Percentiles rank a stretch among this genome's conserved stretches.
Evolutionary conservation across 1,284 basidiomycete genomes (phyloP).

Genomic region (Naganishia cerealis): DNA sequence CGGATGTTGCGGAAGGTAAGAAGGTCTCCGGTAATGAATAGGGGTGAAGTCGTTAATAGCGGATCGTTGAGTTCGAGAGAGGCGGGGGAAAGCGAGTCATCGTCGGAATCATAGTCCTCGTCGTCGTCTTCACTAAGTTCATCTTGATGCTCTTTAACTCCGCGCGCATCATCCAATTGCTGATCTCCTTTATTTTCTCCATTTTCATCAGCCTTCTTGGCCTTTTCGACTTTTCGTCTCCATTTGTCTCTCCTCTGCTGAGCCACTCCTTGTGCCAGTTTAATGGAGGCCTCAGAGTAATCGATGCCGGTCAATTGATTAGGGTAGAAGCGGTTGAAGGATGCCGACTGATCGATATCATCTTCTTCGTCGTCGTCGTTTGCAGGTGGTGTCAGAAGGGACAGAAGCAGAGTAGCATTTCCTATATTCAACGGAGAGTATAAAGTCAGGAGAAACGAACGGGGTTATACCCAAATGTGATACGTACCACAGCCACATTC

Average conservation of each 20-base stretch:
- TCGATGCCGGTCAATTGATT: constrained; percentile 50
- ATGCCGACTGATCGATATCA: constrained; percentile 39
- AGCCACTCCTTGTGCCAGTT: constrained; percentile 45
- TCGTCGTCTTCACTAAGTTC: constrained; percentile 43
- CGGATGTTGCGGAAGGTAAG: constrained; percentile 21
- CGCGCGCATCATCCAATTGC: constrained; percentile 32
- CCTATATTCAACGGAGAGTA: constrained; percentile 35
- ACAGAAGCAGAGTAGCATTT: constrained; percentile 53
- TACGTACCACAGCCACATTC: constrained; percentile 35
- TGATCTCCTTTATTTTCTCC: neutral
- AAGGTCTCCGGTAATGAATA: constrained; percentile 27
- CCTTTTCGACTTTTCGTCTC: constrained; percentile 13
- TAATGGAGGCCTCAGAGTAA: constrained; percentile 46
- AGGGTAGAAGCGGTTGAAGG: constrained; percentile 21
- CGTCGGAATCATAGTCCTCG: constrained; percentile 42
- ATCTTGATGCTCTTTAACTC: constrained; percentile 38
- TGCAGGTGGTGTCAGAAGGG: constrained; percentile 46
- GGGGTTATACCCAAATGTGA: neutral
- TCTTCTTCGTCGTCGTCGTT: constrained; percentile 9
- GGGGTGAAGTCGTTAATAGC: constrained; percentile 11
- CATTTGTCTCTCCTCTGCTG: constrained; percentile 18
- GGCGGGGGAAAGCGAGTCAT: constrained; percentile 15
- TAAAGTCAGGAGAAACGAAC: neutral
- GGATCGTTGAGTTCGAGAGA: constrained; percentile 22
- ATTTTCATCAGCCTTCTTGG: neutral